Evolutionary conservation across 139 green algal genomes (phyloP).

Genomic region (Picochlorum sp.): DNA sequence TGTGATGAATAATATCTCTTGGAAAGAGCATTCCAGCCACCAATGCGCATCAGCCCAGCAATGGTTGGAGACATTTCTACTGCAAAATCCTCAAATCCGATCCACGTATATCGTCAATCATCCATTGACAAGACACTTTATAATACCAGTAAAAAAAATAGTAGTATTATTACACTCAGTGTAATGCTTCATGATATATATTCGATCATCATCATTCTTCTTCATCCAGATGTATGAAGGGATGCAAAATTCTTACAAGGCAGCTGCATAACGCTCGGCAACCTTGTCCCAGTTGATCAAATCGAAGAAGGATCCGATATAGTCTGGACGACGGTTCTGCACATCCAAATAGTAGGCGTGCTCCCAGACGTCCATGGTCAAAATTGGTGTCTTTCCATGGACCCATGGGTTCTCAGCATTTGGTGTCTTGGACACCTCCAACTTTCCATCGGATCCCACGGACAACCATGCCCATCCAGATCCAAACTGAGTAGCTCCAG

Average conservation of each 20-base stretch:
- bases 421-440: constrained; percentile 85
- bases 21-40: no score
- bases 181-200: constrained; percentile 1
- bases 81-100: no score
- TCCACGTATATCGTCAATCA: no score
- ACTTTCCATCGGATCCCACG: constrained; percentile 61
- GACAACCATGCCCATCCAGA: constrained; percentile 91
- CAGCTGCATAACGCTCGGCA: constrained; percentile 14
- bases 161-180: no score
- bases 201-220: background rate
- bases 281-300: constrained; percentile 27
- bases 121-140: no score
- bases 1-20: no score
- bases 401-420: constrained; percentile 83
- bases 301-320: constrained; percentile 16
- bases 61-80: no score
- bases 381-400: constrained; percentile 65
- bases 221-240: background rate
- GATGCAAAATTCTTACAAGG: background rate
- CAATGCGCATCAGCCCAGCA: no score
- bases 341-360: constrained; percentile 68
- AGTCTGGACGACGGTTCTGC: constrained; percentile 21
- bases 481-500: constrained; percentile 81
- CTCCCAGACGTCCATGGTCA: constrained; percentile 95
- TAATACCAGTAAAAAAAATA: no score